These are phyloP conservation scores for Triangularia verruculosa DNA, from an alignment of 2,329 filamentous ascomycete genomes.

Conservation along the genomic window DNA sequence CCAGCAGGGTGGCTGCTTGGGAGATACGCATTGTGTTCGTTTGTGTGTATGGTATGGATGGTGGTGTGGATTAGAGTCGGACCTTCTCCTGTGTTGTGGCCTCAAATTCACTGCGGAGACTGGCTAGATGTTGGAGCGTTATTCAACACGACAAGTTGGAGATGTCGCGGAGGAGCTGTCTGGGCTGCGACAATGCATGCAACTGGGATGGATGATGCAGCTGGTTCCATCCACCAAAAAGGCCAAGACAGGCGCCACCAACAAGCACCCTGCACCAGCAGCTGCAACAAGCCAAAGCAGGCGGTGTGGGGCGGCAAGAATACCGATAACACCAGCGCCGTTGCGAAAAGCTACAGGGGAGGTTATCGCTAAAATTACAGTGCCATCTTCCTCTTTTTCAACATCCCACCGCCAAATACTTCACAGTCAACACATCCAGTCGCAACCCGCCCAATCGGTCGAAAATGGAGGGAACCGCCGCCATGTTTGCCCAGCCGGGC, in stretches of 20 bases:
- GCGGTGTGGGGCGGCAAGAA: constrained; percentile 25
- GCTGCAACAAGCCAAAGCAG: not conserved
- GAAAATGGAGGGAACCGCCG: not conserved
- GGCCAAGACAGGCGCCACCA: constrained; percentile 8
- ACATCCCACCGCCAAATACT: not conserved
- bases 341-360: constrained; percentile 5
- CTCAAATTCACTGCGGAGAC: too few relatives aligned
- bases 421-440: not conserved
- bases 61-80: not conserved
- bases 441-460: not conserved
- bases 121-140: not conserved
- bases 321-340: constrained; percentile 17
- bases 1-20: constrained; percentile 48
- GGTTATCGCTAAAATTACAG: constrained; percentile 23
- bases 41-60: not conserved
- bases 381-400: not conserved
- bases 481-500: not conserved
- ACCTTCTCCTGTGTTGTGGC: too few relatives aligned
- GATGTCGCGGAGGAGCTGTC: constrained; percentile 7
- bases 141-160: not conserved
- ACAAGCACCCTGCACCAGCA: not conserved
- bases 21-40: constrained; percentile 53
- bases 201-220: constrained; percentile 19
- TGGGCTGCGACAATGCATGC: not conserved
- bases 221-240: not conserved